These are phyloP conservation scores for Parascedosporium putredinis DNA, from an alignment of 2,329 filamentous ascomycete species.

Conservation along the genomic window DNA sequence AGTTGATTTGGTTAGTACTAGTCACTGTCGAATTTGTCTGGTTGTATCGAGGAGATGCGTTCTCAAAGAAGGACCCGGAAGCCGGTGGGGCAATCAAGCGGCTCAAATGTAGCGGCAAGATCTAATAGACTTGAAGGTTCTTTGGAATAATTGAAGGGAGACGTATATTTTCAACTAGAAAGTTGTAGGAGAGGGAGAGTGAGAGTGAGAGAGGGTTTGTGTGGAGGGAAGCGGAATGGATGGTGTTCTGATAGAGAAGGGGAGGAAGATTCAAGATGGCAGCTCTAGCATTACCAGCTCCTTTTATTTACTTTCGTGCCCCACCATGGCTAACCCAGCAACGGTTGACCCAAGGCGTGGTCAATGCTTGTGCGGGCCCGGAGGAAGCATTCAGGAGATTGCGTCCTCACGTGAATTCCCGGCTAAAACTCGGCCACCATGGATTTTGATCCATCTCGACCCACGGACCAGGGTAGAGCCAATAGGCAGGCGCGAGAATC, in stretches of 20 bases:
- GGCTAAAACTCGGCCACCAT: background rate
- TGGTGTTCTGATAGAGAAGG: conserved; percentile 13
- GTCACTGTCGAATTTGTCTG: conserved; percentile 30
- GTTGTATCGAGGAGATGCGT: conserved; percentile 35
- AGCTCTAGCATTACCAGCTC: background rate
- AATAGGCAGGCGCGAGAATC: background rate
- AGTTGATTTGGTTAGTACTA: conserved; percentile 32
- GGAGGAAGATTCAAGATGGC: conserved; percentile 16
- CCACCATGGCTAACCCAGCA: conserved; percentile 18
- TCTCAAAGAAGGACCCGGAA: conserved; percentile 28
- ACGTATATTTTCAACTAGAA: too few relatives aligned
- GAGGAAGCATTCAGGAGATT: too few relatives aligned
- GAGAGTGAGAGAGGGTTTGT: conserved; percentile 9
- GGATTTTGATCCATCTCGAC: background rate
- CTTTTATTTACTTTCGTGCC: conserved; percentile 36
- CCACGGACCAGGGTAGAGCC: background rate
- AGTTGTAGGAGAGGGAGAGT: conserved; percentile 14
- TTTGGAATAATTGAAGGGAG: conserved; percentile 14
- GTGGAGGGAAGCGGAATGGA: conserved; percentile 11
- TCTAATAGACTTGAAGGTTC: conserved; percentile 33
- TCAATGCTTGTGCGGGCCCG: too few relatives aligned
- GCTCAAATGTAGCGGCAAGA: conserved; percentile 32
- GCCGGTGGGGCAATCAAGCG: conserved; percentile 39
- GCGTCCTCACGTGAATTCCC: background rate
- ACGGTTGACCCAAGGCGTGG: too few relatives aligned